phyloP scores from a whole-genome alignment of 768 basidiomycete genomes.

The Cubamyces lactineus region DNA sequence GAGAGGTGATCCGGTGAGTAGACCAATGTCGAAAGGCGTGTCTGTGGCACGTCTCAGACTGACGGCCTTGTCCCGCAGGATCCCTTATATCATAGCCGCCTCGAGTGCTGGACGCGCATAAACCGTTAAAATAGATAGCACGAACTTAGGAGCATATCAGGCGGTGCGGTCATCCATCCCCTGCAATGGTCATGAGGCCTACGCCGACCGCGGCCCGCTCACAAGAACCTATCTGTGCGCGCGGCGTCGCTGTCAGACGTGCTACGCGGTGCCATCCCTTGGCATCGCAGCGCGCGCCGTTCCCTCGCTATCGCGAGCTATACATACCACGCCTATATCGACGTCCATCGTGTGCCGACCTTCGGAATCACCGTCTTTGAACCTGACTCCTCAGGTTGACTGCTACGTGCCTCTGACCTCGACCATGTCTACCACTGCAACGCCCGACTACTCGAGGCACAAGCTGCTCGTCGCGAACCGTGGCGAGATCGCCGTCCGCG shows the following conservation, averaged over 20 bases:
- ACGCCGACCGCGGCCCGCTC: not conserved
- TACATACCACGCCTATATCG: not conserved
- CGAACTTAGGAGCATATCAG: constrained; percentile 6
- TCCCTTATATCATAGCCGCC: not conserved
- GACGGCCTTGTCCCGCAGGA: not conserved
- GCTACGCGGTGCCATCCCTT: not conserved
- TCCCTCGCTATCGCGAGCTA: constrained; percentile 8
- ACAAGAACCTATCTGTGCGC: not conserved
- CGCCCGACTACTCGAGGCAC: constrained; percentile 30
- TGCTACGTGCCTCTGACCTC: not conserved
- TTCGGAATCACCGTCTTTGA: too few species aligned
- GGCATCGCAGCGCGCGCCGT: not conserved
- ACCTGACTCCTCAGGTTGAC: not conserved
- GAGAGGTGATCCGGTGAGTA: not conserved
- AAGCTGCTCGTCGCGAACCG: constrained; percentile 71
- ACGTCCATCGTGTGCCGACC: not conserved
- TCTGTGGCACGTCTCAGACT: not conserved
- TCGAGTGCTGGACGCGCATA: not conserved
- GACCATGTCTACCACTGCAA: not conserved
- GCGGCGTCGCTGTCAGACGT: not conserved
- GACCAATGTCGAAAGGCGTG: not conserved
- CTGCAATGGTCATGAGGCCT: not conserved
- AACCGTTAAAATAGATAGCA: constrained; percentile 1
- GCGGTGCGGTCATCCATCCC: not conserved
- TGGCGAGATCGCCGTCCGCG: constrained; percentile 71